These are phyloP conservation scores for Fusarium domesticum DNA, from an alignment of 2,329 filamentous ascomycete genomes.

Conservation along the genomic window DNA sequence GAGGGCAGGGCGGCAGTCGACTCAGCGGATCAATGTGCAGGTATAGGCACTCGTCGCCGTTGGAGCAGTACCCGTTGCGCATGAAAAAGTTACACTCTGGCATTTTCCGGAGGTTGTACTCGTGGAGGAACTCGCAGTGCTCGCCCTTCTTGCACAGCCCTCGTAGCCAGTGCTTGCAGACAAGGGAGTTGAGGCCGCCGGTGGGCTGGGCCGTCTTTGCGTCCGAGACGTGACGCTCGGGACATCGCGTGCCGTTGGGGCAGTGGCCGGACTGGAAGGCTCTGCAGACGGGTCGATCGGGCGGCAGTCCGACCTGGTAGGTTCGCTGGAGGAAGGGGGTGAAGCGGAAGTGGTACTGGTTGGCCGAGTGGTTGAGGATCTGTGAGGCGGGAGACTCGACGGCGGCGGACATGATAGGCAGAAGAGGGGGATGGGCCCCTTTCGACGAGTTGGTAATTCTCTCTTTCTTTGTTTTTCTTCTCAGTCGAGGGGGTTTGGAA, in stretches of 20 bases:
- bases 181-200: constrained; percentile 71
- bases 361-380: constrained; percentile 57
- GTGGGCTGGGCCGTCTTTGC: constrained; percentile 34
- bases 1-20: constrained; percentile 75
- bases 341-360: constrained; percentile 73
- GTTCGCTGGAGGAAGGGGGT: constrained; percentile 78
- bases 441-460: not conserved
- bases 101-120: constrained; percentile 98
- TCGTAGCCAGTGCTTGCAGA: constrained; percentile 98
- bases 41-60: constrained; percentile 94
- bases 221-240: constrained; percentile 70
- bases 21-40: constrained; percentile 83
- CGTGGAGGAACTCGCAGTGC: constrained; percentile 94
- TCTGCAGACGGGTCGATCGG: constrained; percentile 77
- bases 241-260: constrained; percentile 77
- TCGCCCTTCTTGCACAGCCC: constrained; percentile 97
- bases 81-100: constrained; percentile 97
- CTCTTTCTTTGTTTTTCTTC: not conserved
- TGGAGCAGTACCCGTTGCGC: constrained; percentile 89
- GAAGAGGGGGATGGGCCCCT: too few relatives aligned
- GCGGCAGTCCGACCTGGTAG: constrained; percentile 79
- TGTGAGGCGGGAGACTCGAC: constrained; percentile 34
- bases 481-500: not conserved
- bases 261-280: constrained; percentile 84
- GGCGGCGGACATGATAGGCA: constrained; percentile 31